Conservation (phyloP, 192 early-diverging fungal species). For the Coemansia sp. region DNA sequence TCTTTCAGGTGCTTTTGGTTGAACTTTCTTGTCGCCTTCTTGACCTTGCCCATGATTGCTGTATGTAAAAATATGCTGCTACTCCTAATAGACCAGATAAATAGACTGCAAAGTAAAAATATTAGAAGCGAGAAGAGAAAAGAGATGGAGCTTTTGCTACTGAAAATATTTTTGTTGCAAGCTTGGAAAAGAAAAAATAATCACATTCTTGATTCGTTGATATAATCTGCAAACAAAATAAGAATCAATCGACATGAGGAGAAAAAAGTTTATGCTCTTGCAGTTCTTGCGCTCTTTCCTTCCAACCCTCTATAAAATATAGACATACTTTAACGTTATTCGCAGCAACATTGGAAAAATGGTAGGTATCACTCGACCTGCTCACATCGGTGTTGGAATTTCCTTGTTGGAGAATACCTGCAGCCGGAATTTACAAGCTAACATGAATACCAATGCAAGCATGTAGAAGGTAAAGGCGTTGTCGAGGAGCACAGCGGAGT, state of each 20-base stretch:
- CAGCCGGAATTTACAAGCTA: neutral
- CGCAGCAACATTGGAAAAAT: neutral
- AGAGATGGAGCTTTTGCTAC: neutral
- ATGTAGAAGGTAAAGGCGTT: conserved; percentile 94
- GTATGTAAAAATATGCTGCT: neutral
- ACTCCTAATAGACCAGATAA: neutral
- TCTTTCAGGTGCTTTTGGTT: conserved; percentile 74
- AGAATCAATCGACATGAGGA: neutral
- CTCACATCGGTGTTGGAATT: neutral
- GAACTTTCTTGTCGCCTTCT: conserved; percentile 77
- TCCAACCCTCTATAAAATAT: neutral
- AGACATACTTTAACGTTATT: neutral
- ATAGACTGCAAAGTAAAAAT: neutral
- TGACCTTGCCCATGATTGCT: conserved; percentile 49
- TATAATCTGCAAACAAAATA: too few species aligned
- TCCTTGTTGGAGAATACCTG: too few species aligned
- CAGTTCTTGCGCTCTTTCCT: conserved; percentile 2
- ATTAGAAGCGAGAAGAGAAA: neutral
- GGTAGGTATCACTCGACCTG: neutral
- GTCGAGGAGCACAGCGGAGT: conserved; percentile 75
- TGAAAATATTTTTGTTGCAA: neutral
- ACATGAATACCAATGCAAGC: neutral
- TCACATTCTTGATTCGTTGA: neutral
- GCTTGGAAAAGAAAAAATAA: neutral
- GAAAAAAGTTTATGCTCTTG: neutral